Conservation (phyloP, 768 basidiomycete genomes). For the Russula virescens region DNA sequence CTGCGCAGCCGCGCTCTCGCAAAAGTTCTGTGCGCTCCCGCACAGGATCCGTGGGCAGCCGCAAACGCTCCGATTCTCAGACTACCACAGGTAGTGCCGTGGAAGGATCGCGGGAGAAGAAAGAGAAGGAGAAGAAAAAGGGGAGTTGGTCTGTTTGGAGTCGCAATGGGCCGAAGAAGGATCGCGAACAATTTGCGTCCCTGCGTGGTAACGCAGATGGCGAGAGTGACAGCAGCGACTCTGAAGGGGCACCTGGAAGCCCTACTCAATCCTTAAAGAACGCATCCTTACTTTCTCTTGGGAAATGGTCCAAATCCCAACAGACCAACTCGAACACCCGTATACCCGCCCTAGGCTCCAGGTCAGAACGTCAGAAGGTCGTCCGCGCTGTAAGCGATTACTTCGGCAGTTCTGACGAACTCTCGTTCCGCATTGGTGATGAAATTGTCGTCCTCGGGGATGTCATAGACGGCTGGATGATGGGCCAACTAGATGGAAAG, state of each 20-base stretch:
- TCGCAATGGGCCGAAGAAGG: constrained; percentile 22
- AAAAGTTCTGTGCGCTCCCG: constrained; percentile 34
- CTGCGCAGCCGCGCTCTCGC: constrained; percentile 21
- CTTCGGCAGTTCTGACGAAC: constrained; percentile 66
- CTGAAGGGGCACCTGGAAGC: constrained; percentile 29
- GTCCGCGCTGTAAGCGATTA: constrained; percentile 76
- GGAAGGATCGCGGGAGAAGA: constrained; percentile 33
- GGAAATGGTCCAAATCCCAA: constrained; percentile 17
- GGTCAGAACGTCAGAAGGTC: constrained; percentile 32
- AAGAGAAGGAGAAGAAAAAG: constrained; percentile 56
- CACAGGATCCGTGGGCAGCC: constrained; percentile 41
- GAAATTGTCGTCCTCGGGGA: constrained; percentile 74
- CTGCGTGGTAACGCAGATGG: constrained; percentile 45
- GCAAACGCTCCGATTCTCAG: constrained; percentile 58
- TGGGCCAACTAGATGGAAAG: constrained; percentile 66
- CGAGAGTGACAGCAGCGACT: constrained; percentile 31
- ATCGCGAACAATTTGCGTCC: constrained; percentile 48
- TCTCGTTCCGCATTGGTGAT: constrained; percentile 67
- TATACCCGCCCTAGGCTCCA: constrained; percentile 25
- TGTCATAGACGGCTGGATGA: constrained; percentile 88
- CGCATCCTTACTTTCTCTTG: constrained; percentile 21
- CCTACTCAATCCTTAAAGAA: constrained; percentile 13
- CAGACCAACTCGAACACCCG: constrained; percentile 8
- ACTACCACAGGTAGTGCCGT: constrained; percentile 36
- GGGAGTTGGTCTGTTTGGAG: constrained; percentile 27